phyloP scores from a whole-genome alignment of 2,329 filamentous ascomycete species.

The Cladosporium sp. region DNA sequence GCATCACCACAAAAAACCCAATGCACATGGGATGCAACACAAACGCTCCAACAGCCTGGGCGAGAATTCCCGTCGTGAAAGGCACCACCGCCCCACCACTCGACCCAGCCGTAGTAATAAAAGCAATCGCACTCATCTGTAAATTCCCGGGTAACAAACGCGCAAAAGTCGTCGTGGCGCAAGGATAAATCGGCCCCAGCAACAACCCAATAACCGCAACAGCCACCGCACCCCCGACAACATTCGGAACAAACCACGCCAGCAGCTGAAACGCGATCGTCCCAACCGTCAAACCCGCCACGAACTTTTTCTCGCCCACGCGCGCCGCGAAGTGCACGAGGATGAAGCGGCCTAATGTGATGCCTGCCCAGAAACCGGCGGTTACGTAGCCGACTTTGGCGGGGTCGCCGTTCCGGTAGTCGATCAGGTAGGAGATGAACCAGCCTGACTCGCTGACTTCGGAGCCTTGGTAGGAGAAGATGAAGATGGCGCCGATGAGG shows the following conservation, averaged over 20 bases:
- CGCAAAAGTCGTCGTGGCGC: constrained; percentile 60
- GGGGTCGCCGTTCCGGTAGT: constrained; percentile 64
- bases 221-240: constrained; percentile 60
- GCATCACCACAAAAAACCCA: constrained; percentile 60
- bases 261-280: constrained; percentile 67
- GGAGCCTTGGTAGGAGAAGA: constrained; percentile 80
- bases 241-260: constrained; percentile 71
- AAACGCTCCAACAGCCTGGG: constrained; percentile 58
- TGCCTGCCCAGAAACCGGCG: constrained; percentile 58
- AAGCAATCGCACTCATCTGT: constrained; percentile 59
- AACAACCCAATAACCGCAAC: constrained; percentile 63
- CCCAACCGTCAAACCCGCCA: constrained; percentile 58
- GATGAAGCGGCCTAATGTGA: constrained; percentile 52
- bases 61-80: constrained; percentile 60
- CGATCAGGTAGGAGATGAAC: constrained; percentile 81
- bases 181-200: constrained; percentile 75
- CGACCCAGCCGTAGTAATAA: constrained; percentile 65
- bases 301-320: constrained; percentile 66
- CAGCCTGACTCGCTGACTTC: constrained; percentile 81
- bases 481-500: constrained; percentile 70
- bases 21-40: constrained; percentile 64
- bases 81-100: constrained; percentile 64
- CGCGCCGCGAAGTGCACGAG: constrained; percentile 62
- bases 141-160: constrained; percentile 55
- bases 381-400: constrained; percentile 74